Evolutionary conservation across 2,329 filamentous ascomycete species (phyloP).

Genomic region (Macrophomina phaseolina): DNA sequence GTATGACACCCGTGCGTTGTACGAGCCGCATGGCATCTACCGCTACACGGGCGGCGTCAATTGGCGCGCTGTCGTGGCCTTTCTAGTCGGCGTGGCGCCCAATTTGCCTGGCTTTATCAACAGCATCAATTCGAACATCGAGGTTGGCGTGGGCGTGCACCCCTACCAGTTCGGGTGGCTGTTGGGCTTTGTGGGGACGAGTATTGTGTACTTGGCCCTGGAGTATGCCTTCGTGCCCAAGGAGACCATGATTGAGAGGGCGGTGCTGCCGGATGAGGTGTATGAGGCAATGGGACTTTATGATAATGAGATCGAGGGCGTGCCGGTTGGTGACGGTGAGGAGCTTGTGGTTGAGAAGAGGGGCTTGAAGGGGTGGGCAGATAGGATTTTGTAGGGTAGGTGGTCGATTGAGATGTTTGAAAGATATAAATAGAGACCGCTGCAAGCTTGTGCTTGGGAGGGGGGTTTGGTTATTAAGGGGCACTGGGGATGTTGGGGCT

Average conservation of each 20-base stretch:
- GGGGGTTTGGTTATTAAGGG: too few relatives aligned
- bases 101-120: constrained; percentile 62
- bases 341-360: constrained; percentile 36
- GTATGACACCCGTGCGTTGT: constrained; percentile 59
- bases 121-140: constrained; percentile 47
- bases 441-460: too few relatives aligned
- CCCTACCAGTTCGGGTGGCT: constrained; percentile 72
- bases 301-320: constrained; percentile 35
- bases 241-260: constrained; percentile 55
- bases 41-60: constrained; percentile 61
- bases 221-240: constrained; percentile 56
- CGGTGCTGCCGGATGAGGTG: constrained; percentile 47
- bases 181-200: constrained; percentile 63
- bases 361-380: constrained; percentile 42
- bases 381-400: constrained; percentile 37
- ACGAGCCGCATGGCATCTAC: constrained; percentile 57
- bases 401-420: neutral
- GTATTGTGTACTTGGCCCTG: constrained; percentile 61
- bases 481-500: too few relatives aligned
- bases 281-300: constrained; percentile 39
- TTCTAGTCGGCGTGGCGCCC: constrained; percentile 63
- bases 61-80: constrained; percentile 64
- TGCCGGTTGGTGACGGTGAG: constrained; percentile 31
- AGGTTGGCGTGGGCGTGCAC: constrained; percentile 54
- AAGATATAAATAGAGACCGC: too few relatives aligned